Conservation (phyloP, 495 filamentous ascomycete species). For the Letharia lupina region DNA sequence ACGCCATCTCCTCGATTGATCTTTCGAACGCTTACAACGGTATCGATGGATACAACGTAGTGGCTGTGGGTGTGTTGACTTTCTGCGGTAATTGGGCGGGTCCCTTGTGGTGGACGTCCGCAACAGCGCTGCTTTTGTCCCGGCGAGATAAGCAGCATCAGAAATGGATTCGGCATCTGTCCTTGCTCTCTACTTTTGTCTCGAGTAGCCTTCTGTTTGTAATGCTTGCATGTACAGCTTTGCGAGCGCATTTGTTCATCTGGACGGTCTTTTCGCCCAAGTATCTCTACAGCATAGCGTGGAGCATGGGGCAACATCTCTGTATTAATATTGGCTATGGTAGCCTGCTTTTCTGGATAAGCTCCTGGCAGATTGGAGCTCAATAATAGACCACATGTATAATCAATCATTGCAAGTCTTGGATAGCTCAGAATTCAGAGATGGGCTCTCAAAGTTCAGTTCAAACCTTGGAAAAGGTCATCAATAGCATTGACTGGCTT, state of each 20-base stretch:
- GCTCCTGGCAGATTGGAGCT: slow-evolving; percentile 24
- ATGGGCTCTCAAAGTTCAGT: slow-evolving; percentile 4
- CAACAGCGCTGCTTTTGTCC: slow-evolving; percentile 48
- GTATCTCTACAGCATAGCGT: slow-evolving; percentile 84
- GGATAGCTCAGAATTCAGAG: not conserved
- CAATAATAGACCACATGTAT: slow-evolving; percentile 1
- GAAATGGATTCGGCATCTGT: slow-evolving; percentile 38
- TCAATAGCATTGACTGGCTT: slow-evolving; percentile 16
- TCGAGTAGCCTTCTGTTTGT: slow-evolving; percentile 55
- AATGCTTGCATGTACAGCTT: slow-evolving; percentile 77
- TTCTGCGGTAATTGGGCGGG: slow-evolving; percentile 89
- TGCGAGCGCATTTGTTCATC: slow-evolving; percentile 90
- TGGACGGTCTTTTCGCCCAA: slow-evolving; percentile 99
- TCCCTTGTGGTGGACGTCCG: slow-evolving; percentile 75
- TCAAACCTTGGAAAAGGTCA: slow-evolving; percentile 13
- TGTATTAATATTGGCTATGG: slow-evolving; percentile 54
- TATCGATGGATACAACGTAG: slow-evolving; percentile 56
- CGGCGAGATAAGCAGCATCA: slow-evolving; percentile 17
- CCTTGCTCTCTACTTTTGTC: slow-evolving; percentile 57
- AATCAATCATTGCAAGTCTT: not conserved
- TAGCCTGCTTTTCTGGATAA: slow-evolving; percentile 48
- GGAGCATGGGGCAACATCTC: slow-evolving; percentile 75
- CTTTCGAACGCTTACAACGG: slow-evolving; percentile 81
- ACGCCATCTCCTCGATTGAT: slow-evolving; percentile 84
- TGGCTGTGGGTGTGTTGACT: slow-evolving; percentile 66